Evolutionary conservation across 495 filamentous ascomycete genomes (phyloP).

Genomic region (Pseudomonodictys pantanalensis): DNA sequence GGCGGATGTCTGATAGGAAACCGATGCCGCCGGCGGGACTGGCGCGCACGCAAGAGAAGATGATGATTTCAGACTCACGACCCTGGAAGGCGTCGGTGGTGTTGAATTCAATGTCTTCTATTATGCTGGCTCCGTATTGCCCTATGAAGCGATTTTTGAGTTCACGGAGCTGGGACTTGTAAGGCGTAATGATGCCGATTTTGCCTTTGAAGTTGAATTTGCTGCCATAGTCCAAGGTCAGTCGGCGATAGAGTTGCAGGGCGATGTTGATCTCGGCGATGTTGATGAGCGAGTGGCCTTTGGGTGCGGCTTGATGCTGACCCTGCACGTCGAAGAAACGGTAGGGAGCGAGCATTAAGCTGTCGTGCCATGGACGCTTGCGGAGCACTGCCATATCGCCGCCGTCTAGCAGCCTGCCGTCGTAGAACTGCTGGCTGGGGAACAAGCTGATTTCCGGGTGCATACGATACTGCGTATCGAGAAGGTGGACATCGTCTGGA

Average conservation of each 20-base stretch:
- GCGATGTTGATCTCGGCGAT: slow-evolving; percentile 79
- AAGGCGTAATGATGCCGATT: slow-evolving; percentile 95
- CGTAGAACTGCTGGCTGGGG: slow-evolving; percentile 89
- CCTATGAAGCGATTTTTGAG: slow-evolving; percentile 68
- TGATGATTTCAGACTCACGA: slow-evolving; percentile 94
- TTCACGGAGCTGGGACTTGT: slow-evolving; percentile 85
- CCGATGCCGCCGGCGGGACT: slow-evolving; percentile 85
- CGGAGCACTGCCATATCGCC: slow-evolving; percentile 73
- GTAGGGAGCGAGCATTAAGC: slow-evolving; percentile 78
- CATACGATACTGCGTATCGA: slow-evolving; percentile 98
- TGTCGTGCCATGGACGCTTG: slow-evolving; percentile 78
- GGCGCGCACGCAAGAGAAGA: slow-evolving; percentile 96
- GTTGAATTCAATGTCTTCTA: slow-evolving; percentile 86
- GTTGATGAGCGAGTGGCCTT: slow-evolving; percentile 88
- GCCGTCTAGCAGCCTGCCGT: slow-evolving; percentile 80
- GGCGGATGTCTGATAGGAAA: slow-evolving; percentile 95
- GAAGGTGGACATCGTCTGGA: slow-evolving; percentile 82
- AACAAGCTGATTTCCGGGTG: slow-evolving; percentile 91
- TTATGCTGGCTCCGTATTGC: slow-evolving; percentile 70
- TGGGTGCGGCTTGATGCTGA: slow-evolving; percentile 70
- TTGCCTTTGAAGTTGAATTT: slow-evolving; percentile 71
- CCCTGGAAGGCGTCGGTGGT: slow-evolving; percentile 98
- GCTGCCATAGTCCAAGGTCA: slow-evolving; percentile 69
- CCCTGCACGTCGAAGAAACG: slow-evolving; percentile 97
- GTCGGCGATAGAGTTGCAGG: slow-evolving; percentile 73